Base-by-base conservation (phyloP, 768 basidiomycete species). In the Chalciporus piperatus region DNA sequence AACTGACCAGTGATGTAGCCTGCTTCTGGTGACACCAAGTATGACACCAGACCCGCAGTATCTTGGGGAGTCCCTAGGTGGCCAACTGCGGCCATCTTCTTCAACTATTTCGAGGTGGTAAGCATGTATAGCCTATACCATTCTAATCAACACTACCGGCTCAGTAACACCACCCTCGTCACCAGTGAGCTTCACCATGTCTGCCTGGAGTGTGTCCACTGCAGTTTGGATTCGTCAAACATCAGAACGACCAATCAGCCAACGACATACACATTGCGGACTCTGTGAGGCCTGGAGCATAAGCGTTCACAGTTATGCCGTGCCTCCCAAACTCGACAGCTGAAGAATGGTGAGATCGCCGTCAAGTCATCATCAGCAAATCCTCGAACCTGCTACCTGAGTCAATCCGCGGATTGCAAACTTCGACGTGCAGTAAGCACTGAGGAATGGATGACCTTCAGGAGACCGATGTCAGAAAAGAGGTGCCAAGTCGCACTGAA, bases 351-450 rank as follows among this genome's bases (percentile, higher is more conserved):
- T 62, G 23, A 54, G 17, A 46, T 41, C 20, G n/a, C 27, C 20
- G 20, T 6, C 4, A 40, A 9, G 14, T 28, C 12, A 2, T 1
- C 20, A 14, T 7, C 9, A 22, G n/a, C 11, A 20, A n/a, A n/a
- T 14, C 6, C 12, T 43, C 53, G 12, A 28, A 66, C 65, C 65
- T 49, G 65, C 57, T 3, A 58, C 51, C 46, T 76, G 75, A 1
- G 77, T 76, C 23, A 78, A 55, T 14, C 72, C 74, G 23, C 74
- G 64, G 0, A 79, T 45, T 3, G 74, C 75, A 55, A 76, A 76
- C 57, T 79, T 77, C 4, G 70, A 71, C 0, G 68, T 59, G 38
- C 57, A 59, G 51, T 78, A 78, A 6, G 66, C 55, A 25, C 65
- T 47, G 33, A 68, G 9, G 9, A 60, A 54, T 1, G 53, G n/a